Evolutionary conservation across 169 alveolate species (phyloP).

Genomic region (Eimeria necatrix): DNA sequence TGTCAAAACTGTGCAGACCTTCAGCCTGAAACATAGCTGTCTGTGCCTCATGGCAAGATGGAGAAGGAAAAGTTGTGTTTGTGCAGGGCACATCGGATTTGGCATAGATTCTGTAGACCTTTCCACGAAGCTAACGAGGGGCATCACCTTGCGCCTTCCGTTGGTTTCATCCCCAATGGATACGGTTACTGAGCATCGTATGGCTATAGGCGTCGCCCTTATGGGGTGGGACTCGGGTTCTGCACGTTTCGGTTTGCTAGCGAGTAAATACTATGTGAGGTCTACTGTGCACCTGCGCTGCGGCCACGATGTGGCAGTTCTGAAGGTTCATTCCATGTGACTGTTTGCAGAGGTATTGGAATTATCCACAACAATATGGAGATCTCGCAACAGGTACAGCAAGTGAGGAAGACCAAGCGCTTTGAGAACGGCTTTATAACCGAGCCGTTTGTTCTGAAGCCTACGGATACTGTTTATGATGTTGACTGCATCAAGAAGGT

Average conservation of each 20-base stretch:
- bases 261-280: neutral
- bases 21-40: too few species aligned
- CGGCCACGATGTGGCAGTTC: neutral
- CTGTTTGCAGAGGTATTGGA: conserved; percentile 91
- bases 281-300: neutral
- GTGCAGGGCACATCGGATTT: conserved; percentile 88
- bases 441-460: conserved; percentile 92
- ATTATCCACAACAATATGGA: conserved; percentile 94
- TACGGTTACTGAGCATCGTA: conserved; percentile 95
- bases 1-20: neutral
- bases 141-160: conserved; percentile 91
- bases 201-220: conserved; percentile 96
- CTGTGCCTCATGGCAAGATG: neutral
- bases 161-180: conserved; percentile 96
- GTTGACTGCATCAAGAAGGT: conserved; percentile 85
- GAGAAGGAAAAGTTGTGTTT: neutral
- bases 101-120: conserved; percentile 89
- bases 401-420: conserved; percentile 93
- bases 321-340: neutral
- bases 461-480: conserved; percentile 91
- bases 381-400: conserved; percentile 90
- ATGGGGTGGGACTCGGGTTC: conserved; percentile 85
- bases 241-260: neutral
- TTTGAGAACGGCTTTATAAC: conserved; percentile 94
- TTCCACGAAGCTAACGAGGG: conserved; percentile 87